Evolutionary conservation across 176 grass and related monocot species (phyloP).

Genomic region (bread wheat (Triticum aestivum)): IWGSC_CS_RefSeq_v2.1 NC_057806.1:594020885-594021384

Average conservation of each 20-base stretch:
- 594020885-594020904: too few species aligned
- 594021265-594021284: conserved; percentile 44
- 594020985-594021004: too few species aligned
- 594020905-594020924: too few species aligned
- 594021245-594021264: conserved; percentile 44
- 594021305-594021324: conserved; percentile 48
- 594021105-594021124: background rate
- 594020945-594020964: too few species aligned
- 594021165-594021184: conserved; percentile 8
- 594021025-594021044: too few species aligned
- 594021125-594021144: background rate
- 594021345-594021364: conserved; percentile 49
- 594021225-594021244: background rate
- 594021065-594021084: conserved; percentile 16
- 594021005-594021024: too few species aligned
- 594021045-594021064: too few species aligned
- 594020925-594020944: too few species aligned
- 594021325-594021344: conserved; percentile 18
- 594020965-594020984: too few species aligned
- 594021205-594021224: background rate
- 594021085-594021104: background rate
- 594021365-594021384: conserved; percentile 47
- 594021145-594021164: conserved; percentile 21
- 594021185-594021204: conserved; percentile 42
- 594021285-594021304: conserved; percentile 71